Conservation (phyloP, 805 yeast genomes). For the Martiniozyma abietophila region DNA sequence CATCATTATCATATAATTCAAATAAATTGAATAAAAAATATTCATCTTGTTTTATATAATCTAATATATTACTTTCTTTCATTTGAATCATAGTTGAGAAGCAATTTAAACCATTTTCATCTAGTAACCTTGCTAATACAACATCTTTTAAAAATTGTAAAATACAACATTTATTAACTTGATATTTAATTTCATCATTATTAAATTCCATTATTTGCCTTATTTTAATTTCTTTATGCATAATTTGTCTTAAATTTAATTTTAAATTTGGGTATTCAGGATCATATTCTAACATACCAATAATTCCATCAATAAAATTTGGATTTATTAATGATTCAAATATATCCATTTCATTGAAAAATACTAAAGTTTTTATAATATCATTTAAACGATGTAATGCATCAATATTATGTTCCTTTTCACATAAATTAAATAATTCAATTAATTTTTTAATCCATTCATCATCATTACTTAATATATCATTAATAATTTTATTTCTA, state of each 20-base stretch:
- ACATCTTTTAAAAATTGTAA: constrained; percentile 81
- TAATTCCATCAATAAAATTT: constrained; percentile 43
- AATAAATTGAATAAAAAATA: constrained; percentile 53
- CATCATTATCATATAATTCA: constrained; percentile 34
- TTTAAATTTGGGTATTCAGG: constrained; percentile 74
- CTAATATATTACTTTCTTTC: constrained; percentile 61
- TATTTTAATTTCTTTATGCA: constrained; percentile 48
- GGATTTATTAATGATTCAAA: constrained; percentile 51
- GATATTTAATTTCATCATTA: constrained; percentile 36
- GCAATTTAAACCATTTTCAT: constrained; percentile 66
- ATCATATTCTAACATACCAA: constrained; percentile 84
- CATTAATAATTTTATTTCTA: constrained; percentile 43
- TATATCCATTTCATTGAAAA: constrained; percentile 61
- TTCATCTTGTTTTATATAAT: constrained; percentile 41
- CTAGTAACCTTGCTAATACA: constrained; percentile 70
- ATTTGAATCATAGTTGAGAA: constrained; percentile 57
- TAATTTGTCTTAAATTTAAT: constrained; percentile 67
- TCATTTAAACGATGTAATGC: constrained; percentile 62
- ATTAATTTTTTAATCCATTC: constrained; percentile 38
- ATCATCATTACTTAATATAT: constrained; percentile 42
- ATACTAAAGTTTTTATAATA: constrained; percentile 58
- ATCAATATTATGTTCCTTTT: constrained; percentile 39
- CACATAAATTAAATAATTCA: constrained; percentile 46
- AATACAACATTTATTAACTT: constrained; percentile 67
- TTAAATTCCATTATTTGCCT: constrained; percentile 63